Conservation (phyloP, 2,329 filamentous ascomycete genomes). For the Epichloe gansuensis region DNA sequence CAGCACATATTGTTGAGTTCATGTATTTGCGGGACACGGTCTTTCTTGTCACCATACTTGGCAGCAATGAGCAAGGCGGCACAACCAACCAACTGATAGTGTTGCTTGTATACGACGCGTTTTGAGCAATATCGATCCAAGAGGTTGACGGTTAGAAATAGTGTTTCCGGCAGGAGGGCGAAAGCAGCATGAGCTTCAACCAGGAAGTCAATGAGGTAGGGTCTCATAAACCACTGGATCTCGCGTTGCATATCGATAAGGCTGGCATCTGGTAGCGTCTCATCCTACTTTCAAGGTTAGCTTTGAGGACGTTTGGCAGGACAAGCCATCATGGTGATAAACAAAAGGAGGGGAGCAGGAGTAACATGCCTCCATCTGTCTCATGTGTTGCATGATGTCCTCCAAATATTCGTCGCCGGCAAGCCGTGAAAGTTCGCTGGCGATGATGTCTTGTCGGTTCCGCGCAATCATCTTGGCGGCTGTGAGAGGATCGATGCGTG, state of each 20-base stretch:
- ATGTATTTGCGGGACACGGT: slow-evolving; percentile 91
- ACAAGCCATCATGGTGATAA: neutral
- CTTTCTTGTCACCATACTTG: slow-evolving; percentile 98
- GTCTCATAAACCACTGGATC: slow-evolving; percentile 99
- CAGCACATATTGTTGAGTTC: slow-evolving; percentile 99
- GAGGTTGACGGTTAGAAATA: slow-evolving; percentile 93
- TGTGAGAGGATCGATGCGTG: slow-evolving; percentile 59
- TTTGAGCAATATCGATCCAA: slow-evolving; percentile 96
- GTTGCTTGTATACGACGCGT: slow-evolving; percentile 95
- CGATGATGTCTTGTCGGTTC: slow-evolving; percentile 77
- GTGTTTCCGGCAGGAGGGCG: slow-evolving; percentile 81
- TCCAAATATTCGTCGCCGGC: slow-evolving; percentile 87
- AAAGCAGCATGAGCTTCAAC: slow-evolving; percentile 96
- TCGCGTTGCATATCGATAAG: slow-evolving; percentile 98
- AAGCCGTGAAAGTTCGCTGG: slow-evolving; percentile 73
- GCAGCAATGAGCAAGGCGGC: slow-evolving; percentile 90
- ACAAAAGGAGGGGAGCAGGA: neutral
- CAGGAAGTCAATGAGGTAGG: slow-evolving; percentile 94
- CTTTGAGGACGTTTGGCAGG: neutral
- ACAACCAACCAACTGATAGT: slow-evolving; percentile 96
- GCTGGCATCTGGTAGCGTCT: slow-evolving; percentile 89
- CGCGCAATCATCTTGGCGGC: slow-evolving; percentile 67
- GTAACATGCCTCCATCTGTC: slow-evolving; percentile 70
- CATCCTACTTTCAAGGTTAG: slow-evolving; percentile 37
- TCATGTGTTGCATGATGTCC: slow-evolving; percentile 89